Percentiles rank a stretch among this genome's conserved stretches.
Evolutionary conservation across 768 basidiomycete species (phyloP).

Genomic region (Trametes gibbosa): DNA sequence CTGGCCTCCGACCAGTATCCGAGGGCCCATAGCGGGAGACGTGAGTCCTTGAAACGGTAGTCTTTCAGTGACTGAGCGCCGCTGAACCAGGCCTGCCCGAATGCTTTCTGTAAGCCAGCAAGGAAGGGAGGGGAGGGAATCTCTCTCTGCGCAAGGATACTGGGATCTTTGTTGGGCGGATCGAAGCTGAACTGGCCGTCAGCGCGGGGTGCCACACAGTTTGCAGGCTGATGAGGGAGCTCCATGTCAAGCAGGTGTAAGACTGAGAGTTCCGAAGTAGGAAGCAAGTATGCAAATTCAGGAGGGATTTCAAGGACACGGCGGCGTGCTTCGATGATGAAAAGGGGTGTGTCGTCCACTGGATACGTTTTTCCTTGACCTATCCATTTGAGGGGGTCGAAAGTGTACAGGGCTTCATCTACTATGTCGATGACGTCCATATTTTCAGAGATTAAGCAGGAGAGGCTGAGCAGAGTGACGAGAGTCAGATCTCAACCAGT

Average conservation of each 20-base stretch:
- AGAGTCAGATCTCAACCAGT: too few relatives aligned
- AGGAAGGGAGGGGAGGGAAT: not conserved
- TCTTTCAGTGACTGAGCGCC: not conserved
- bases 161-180: not conserved
- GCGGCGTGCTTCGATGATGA: not conserved
- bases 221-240: not conserved
- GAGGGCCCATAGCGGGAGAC: constrained; percentile 5
- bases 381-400: not conserved
- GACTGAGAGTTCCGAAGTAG: not conserved
- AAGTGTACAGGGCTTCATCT: not conserved
- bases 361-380: not conserved
- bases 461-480: not conserved
- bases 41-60: constrained; percentile 1
- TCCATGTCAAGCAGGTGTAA: not conserved
- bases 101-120: not conserved
- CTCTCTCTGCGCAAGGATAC: not conserved
- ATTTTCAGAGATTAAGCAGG: not conserved
- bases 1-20: constrained; percentile 13
- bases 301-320: not conserved
- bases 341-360: not conserved
- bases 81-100: constrained; percentile 1
- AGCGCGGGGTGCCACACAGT: not conserved
- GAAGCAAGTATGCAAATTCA: not conserved
- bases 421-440: not conserved
- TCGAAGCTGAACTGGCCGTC: not conserved